Evolutionary conservation across 805 yeast genomes (phyloP).

Genomic region (Schizosaccharomyces osmophilus): DNA sequence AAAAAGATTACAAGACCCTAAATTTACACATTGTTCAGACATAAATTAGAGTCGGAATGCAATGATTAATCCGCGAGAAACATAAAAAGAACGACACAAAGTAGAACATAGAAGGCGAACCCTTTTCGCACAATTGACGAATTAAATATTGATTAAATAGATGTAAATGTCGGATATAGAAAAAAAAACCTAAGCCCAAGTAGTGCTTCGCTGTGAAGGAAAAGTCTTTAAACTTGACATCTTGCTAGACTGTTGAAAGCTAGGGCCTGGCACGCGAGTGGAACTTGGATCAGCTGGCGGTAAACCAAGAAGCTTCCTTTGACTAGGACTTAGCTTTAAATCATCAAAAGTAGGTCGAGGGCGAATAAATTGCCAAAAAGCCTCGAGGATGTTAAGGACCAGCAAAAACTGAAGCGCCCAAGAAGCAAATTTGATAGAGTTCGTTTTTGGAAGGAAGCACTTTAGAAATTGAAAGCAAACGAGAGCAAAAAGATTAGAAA

Average conservation of each 20-base stretch:
- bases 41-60: too few relatives aligned
- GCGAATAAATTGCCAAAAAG: conserved; percentile 1
- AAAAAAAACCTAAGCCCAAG: background rate
- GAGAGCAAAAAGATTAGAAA: background rate
- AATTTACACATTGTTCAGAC: too few relatives aligned
- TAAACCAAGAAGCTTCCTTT: background rate
- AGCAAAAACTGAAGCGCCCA: background rate
- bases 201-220: background rate
- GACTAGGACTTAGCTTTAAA: background rate
- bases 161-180: too few relatives aligned
- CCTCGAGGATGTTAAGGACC: background rate
- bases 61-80: too few relatives aligned
- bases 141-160: too few relatives aligned
- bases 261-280: background rate
- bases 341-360: background rate
- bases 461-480: background rate
- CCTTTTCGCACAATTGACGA: too few relatives aligned
- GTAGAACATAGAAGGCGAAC: too few relatives aligned
- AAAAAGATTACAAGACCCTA: too few relatives aligned
- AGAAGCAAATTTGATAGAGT: background rate
- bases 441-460: background rate
- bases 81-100: too few relatives aligned
- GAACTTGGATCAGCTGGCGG: background rate
- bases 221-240: too few relatives aligned
- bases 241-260: background rate